These are phyloP conservation scores for Komagataella populi DNA, from an alignment of 805 yeast genomes.

Conservation along the genomic window DNA sequence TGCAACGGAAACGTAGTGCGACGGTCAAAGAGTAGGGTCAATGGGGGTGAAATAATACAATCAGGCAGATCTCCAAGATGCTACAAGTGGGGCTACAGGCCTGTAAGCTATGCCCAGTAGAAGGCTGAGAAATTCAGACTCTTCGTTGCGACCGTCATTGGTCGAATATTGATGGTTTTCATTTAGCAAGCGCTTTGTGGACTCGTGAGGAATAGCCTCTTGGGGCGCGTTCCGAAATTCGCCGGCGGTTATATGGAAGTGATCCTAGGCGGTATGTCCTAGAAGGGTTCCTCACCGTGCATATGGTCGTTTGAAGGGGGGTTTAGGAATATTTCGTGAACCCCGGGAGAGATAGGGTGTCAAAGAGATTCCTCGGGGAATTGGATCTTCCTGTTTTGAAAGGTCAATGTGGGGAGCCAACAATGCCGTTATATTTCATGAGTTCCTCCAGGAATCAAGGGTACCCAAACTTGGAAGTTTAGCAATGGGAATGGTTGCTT, in stretches of 20 bases:
- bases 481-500: not conserved
- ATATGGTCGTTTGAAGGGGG: not conserved
- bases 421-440: not conserved
- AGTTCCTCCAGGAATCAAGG: not conserved
- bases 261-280: not conserved
- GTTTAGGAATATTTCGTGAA: not conserved
- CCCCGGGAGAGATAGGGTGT: not conserved
- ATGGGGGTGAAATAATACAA: not conserved
- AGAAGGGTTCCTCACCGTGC: not conserved
- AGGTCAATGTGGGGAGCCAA: not conserved
- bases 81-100: not conserved
- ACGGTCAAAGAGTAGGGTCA: not conserved
- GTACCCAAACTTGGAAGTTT: not conserved
- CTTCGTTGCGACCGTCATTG: not conserved
- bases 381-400: not conserved
- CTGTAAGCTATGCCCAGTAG: not conserved
- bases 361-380: not conserved
- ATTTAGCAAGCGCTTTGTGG: not conserved
- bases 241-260: not conserved
- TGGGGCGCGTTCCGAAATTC: not conserved
- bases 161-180: not conserved
- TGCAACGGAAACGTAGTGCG: not conserved
- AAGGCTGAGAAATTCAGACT: not conserved
- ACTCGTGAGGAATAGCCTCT: not conserved
- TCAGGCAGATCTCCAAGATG: not conserved